Evolutionary conservation across 2,329 filamentous ascomycete genomes (phyloP), one percentile per base, ranked within the genome.

Genomic region (Fusarium anguioides): DNA sequence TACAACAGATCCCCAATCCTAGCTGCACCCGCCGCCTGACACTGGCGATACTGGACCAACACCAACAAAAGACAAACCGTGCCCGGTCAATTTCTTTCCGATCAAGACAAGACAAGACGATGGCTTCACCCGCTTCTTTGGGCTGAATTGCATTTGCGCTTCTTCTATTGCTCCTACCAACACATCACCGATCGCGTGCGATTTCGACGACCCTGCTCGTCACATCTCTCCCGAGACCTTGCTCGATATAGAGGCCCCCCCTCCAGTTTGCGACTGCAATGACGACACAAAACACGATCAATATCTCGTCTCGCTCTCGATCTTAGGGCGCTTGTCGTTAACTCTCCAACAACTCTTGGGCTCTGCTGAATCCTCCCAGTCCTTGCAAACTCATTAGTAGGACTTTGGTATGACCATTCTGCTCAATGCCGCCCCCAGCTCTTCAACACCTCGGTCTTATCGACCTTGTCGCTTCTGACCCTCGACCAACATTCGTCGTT

Each of bases 401-500:
- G 51, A 41, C 31, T 24, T 31, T 27, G 37, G 31, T 51, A 63
- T 40, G 45, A 54, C 44, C 20, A 45, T 35, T 42, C 47, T 53
- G 39, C 26, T 58, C 72, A 61, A 72, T 69, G 61, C 73, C 71
- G 72, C 60, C 49, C 55, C 52, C 64, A 47, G 67, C 71, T 52
- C 66, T 75, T 42, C 67, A 67, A 29, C 62, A 70, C 49, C 64
- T 79, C 59, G 76, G 76, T 70, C 75, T 81, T 49, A 68, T 78
- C 58, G 79, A 81, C 66, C 75, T 82, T 14, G 75, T 82, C 64
- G 74, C 78, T 60, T 76, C 74, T 61, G 81, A 82, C 59, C 78
- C 79, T 27, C 76, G 81, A 52, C 79, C 81, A 50, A 78, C 78
- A 40, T 82, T 82, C 41, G 73, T 82, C 54, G 76, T 79, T 44